phyloP scores from a whole-genome alignment of 345 rosid genomes.

The Hibiscus trionum region DNA sequence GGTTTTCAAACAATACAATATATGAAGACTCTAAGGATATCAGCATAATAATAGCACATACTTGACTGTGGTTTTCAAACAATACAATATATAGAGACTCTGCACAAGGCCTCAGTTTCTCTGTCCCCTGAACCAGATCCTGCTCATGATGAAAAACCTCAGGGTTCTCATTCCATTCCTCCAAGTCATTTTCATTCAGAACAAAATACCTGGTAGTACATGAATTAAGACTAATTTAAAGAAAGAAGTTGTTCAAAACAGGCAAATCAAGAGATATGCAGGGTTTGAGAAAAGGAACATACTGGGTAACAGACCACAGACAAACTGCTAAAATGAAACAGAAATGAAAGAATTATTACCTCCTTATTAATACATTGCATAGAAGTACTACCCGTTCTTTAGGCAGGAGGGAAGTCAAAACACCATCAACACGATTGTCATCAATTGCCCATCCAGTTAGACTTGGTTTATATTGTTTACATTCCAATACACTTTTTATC shows the following conservation, averaged over 20 bases:
- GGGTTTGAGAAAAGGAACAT: background rate
- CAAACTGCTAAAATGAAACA: constrained; percentile 8
- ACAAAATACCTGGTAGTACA: constrained; percentile 72
- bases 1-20: constrained; percentile 88
- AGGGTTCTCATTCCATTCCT: constrained; percentile 84
- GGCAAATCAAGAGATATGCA: background rate
- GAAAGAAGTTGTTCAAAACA: constrained; percentile 8
- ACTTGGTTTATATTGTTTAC: constrained; percentile 86
- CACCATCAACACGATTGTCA: constrained; percentile 61
- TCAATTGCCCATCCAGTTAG: constrained; percentile 81
- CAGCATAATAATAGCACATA: constrained; percentile 31
- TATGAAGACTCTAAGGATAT: constrained; percentile 55
- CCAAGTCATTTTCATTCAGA: constrained; percentile 75
- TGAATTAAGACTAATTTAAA: constrained; percentile 21
- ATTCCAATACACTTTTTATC: constrained; percentile 80
- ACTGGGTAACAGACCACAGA: background rate
- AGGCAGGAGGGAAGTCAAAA: constrained; percentile 73
- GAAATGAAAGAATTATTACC: constrained; percentile 37
- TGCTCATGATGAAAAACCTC: constrained; percentile 98
- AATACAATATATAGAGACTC: constrained; percentile 91
- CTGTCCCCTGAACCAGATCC: constrained; percentile 96
- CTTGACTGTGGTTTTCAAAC: constrained; percentile 94
- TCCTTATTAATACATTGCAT: constrained; percentile 81
- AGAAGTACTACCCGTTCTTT: constrained; percentile 62
- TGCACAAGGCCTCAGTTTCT: constrained; percentile 91